Percentiles rank a stretch among this genome's conserved stretches.
phyloP scores from a whole-genome alignment of 1,284 basidiomycete species.

The Chalciporus sp. region DNA sequence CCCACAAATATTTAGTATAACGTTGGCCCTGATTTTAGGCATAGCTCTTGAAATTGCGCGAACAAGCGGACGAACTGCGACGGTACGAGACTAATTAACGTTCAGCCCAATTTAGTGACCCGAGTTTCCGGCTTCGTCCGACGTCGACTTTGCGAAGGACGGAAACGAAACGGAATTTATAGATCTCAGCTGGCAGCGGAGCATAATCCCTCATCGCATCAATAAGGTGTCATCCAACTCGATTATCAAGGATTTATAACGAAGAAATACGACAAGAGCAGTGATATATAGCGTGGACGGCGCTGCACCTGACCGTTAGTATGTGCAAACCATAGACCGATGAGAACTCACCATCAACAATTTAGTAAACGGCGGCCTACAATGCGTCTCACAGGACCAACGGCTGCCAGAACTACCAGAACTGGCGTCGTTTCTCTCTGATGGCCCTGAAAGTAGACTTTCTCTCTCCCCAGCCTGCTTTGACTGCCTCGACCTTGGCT shows the following conservation, averaged over 20 bases:
- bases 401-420: slow-evolving; percentile 46
- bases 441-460: slow-evolving; percentile 57
- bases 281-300: not conserved
- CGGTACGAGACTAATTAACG: not conserved
- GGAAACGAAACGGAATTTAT: not conserved
- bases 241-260: not conserved
- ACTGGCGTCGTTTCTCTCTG: slow-evolving; percentile 53
- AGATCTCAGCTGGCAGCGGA: too few species aligned
- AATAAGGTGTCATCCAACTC: too few species aligned
- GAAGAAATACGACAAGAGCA: not conserved
- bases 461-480: slow-evolving; percentile 61
- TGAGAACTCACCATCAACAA: slow-evolving; percentile 1
- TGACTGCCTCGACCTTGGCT: slow-evolving; percentile 40
- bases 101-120: not conserved
- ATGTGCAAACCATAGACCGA: not conserved
- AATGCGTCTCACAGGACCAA: not conserved
- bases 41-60: too few species aligned
- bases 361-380: slow-evolving; percentile 1
- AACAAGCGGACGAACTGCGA: not conserved
- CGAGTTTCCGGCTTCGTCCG: not conserved
- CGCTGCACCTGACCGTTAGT: not conserved
- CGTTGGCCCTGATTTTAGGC: not conserved
- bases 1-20: not conserved
- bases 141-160: too few species aligned
- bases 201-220: too few species aligned